Base-by-base conservation (phyloP, 2,329 filamentous ascomycete species). In the Cladophialophora psammophila region DNA sequence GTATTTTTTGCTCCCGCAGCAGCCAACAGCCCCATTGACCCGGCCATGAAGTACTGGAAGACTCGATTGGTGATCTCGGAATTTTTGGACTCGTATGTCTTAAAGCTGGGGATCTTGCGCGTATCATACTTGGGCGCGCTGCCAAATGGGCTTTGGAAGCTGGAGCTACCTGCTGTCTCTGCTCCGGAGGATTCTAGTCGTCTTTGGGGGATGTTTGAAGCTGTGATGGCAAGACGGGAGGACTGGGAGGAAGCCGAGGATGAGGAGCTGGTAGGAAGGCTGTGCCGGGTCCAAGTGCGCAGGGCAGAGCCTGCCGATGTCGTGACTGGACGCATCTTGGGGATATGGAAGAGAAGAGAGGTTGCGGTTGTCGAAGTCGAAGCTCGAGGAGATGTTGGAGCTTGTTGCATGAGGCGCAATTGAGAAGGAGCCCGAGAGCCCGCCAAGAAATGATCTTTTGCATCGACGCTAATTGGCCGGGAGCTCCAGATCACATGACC, bases 1-100 rank as follows among this genome's bases (percentile, higher is more conserved):
- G 95, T 98, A 76, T 92, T 93, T 90, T 99, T 99, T 79, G 94
- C 95, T 78, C 94, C 94, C 74, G 95, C 91, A 66, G 94, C 94
- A 72, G 91, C 89, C 79, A 98, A 86, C 77, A 95, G 91, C 79
- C 95, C 95, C 87, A 99, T 91, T 64, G 92, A 90, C 76, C 95
- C 95, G 73, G 97, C 95, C 92, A 98, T 97, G 84, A 99, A 98
- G 88, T 99, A 99, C 77, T 90, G 89, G 81, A 97, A 95, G 74
- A 96, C 85, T 85, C 94, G 91, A 84, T 96, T 97, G 77, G 85
- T 85, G 74, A 84, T 86, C 80, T 90, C 85, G 74, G 83, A 82
- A 72, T 84, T 83, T 79, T 88, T 89, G 81, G 87, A 90, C 82
- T 89, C 85, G 85, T 99, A 99, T 80, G 93, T 90, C 80, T 88